Base-by-base conservation (phyloP, 371 early-diverging fungal genomes). In the Cokeromyces recurvatus region DNA sequence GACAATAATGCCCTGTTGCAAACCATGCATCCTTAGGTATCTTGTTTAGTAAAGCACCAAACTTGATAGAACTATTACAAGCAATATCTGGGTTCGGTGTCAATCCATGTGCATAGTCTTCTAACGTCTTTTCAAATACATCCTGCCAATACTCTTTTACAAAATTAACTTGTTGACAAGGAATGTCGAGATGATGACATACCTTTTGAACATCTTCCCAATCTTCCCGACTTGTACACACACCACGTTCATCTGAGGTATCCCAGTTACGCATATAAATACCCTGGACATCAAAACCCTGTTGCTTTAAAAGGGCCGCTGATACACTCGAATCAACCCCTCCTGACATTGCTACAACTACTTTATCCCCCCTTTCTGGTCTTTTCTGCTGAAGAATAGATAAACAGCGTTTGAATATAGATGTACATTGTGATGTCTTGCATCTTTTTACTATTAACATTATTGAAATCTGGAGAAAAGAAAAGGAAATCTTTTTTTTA, bases 241-340 rank as follows among this genome's bases (percentile, higher is more conserved):
- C 80, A n/a, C 88, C 92, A 12, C 64, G 67, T 43, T 92, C 93
- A 47, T 91, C 91, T 1, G 74, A 60, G 1, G 82, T 77, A 51
- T 94, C 93, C 97, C 97, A 95, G 65, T 97, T 97, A 43, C 84
- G 84, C 95, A 97, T 94, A 53, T 89, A 95, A 10, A 94, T 67
- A 2, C 85, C 95, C 34, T 84, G 73, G 87, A 84, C 83, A 32
- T 78, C 53, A 53, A 75, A 81, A 8, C 78, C 74, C 17, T 59
- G 53, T 25, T 59, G 48, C 38, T 53, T 48, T n/a, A 59, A 24
- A 2, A 59, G 15, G 6, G 59, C 59, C 14, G 59, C 53, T 4
- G 59, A 75, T 12, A 94, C 90, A 59, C 90, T 86, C 0, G 92
- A 92, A 52, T 97, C 97, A 0, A 97, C 94, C 2, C 97, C 97